These are phyloP conservation scores for Solanum tarijense DNA, from an alignment of 257 asterid species.

Conservation along the genomic window DNA sequence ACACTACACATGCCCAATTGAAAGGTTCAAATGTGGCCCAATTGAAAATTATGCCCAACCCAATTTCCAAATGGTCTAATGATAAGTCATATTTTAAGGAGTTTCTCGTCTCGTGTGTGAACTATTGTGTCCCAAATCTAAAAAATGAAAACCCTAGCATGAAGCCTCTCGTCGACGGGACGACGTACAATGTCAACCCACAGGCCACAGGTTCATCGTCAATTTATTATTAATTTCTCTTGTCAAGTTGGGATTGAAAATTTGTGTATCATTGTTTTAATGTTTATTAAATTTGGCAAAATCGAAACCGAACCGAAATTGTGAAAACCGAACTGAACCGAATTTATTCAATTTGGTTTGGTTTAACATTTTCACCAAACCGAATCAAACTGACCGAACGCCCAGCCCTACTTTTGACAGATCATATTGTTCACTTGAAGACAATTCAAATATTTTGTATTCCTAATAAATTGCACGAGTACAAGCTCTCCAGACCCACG, in stretches of 20 bases:
- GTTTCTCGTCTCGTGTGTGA: neutral
- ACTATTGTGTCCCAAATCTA: neutral
- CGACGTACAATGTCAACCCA: too few relatives aligned
- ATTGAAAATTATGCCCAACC: neutral
- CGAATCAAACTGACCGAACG: fast-evolving
- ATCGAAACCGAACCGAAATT: too few relatives aligned
- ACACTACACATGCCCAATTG: neutral
- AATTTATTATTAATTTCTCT: too few relatives aligned
- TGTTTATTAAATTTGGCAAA: too few relatives aligned
- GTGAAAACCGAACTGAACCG: neutral
- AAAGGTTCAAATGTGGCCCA: neutral
- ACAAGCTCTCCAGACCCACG: neutral
- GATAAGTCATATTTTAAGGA: neutral
- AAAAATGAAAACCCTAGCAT: too few relatives aligned
- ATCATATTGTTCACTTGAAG: neutral
- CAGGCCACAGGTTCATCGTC: too few relatives aligned
- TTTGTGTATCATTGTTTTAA: too few relatives aligned
- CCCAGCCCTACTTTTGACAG: neutral
- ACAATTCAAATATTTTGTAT: neutral
- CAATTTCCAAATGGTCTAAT: neutral
- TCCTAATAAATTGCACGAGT: neutral
- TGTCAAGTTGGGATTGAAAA: too few relatives aligned
- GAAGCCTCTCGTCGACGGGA: too few relatives aligned
- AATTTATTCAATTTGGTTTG: too few relatives aligned
- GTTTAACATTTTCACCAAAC: neutral